Evolutionary conservation across 495 filamentous ascomycete species (phyloP).

Genomic region (Cairneyella variabilis): DNA sequence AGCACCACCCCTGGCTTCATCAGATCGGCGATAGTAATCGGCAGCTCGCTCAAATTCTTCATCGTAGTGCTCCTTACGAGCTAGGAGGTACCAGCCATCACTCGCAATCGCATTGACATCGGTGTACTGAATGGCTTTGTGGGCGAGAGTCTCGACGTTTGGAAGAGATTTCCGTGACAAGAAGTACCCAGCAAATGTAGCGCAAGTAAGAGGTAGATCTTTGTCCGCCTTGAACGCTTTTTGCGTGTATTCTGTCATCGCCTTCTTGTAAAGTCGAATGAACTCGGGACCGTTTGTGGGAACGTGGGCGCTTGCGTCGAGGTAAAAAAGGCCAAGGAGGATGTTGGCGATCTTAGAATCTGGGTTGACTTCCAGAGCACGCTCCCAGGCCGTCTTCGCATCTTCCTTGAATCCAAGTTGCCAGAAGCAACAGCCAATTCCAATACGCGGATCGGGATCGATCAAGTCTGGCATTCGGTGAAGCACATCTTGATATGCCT

Average conservation of each 20-base stretch:
- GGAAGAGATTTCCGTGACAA: constrained; percentile 68
- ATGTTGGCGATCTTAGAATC: constrained; percentile 89
- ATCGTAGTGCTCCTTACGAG: constrained; percentile 77
- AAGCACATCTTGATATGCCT: constrained; percentile 81
- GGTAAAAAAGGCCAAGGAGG: constrained; percentile 81
- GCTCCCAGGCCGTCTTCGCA: constrained; percentile 84
- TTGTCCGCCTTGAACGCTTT: constrained; percentile 95
- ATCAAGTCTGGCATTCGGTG: constrained; percentile 77
- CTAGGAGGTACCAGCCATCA: constrained; percentile 94
- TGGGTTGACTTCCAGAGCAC: constrained; percentile 79
- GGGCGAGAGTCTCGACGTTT: constrained; percentile 79
- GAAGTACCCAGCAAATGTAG: constrained; percentile 86
- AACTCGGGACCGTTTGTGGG: constrained; percentile 74
- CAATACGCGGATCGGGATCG: constrained; percentile 95
- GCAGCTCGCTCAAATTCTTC: constrained; percentile 63
- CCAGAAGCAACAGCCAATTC: constrained; percentile 95
- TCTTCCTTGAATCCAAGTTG: constrained; percentile 90
- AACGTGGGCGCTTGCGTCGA: constrained; percentile 75
- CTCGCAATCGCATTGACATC: constrained; percentile 94
- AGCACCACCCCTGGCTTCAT: constrained; percentile 80
- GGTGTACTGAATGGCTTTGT: constrained; percentile 90
- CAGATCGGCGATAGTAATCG: constrained; percentile 82
- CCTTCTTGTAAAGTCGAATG: constrained; percentile 77
- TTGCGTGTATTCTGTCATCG: constrained; percentile 90
- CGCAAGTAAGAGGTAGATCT: constrained; percentile 83